Evolutionary conservation across 108 stramenopile genomes (phyloP).

Genomic region (Skeletonema menzelii): DNA sequence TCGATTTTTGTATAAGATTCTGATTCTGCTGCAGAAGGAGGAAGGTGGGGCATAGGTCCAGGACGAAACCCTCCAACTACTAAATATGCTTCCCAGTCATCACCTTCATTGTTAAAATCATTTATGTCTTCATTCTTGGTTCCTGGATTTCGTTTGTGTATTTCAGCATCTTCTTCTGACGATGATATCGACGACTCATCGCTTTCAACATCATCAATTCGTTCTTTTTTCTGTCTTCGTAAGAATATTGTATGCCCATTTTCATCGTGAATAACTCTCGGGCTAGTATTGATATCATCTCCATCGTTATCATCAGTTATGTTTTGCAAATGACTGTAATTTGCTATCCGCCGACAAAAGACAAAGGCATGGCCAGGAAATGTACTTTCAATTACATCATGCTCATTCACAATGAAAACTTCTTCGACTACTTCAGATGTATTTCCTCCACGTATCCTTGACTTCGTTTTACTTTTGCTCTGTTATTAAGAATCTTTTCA

Average conservation of each 20-base stretch:
- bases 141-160: not conserved
- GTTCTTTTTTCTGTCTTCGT: not conserved
- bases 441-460: not conserved
- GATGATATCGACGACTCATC: too few species aligned
- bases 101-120: not conserved
- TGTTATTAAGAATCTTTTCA: too few species aligned
- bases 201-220: not conserved
- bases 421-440: not conserved
- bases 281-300: not conserved
- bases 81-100: conserved; percentile 31
- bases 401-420: conserved; percentile 15
- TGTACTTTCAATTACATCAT: conserved; percentile 69
- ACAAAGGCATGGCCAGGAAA: conserved; percentile 74
- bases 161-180: not conserved
- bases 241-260: not conserved
- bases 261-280: not conserved
- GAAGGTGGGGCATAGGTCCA: not conserved
- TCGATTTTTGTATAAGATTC: too few species aligned
- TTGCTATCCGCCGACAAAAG: conserved; percentile 38
- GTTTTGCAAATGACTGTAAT: not conserved
- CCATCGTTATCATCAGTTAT: not conserved
- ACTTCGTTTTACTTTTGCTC: not conserved
- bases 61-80: conserved; percentile 42
- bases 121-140: not conserved
- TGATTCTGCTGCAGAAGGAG: too few species aligned